phyloP scores from a whole-genome alignment of 257 asterid genomes.

The Penstemon davidsonii region DNA sequence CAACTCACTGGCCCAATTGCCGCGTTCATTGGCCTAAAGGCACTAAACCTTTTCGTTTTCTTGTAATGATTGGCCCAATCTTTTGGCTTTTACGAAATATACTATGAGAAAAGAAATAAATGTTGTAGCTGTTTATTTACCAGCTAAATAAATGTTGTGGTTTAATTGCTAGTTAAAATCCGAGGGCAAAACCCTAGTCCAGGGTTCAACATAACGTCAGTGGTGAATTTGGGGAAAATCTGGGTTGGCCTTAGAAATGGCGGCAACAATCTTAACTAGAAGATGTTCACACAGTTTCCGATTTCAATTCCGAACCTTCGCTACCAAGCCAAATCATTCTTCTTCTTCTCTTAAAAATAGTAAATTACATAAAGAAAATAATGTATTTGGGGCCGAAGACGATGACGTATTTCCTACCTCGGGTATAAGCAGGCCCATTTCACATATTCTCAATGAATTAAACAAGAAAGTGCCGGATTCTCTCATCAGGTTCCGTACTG shows the following conservation, averaged over 20 bases:
- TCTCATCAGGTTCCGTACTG: conserved; percentile 48
- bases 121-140: no score
- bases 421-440: conserved; percentile 69
- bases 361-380: conserved; percentile 14
- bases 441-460: conserved; percentile 64
- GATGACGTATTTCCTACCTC: conserved; percentile 44
- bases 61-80: no score
- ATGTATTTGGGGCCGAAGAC: conserved; percentile 15
- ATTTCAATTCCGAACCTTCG: conserved; percentile 27
- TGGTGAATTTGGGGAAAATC: no score
- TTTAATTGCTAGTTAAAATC: no score
- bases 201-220: no score
- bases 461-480: conserved; percentile 85
- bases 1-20: no score
- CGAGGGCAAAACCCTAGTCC: no score
- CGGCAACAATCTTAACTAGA: conserved; percentile 1
- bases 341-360: conserved; percentile 1
- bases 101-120: no score
- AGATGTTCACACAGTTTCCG: neutral
- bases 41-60: no score
- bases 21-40: no score
- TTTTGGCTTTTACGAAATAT: no score
- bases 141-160: no score
- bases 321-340: conserved; percentile 20
- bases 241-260: neutral